Evolutionary conservation across 1,284 basidiomycete genomes (phyloP), one percentile per base, ranked within the genome.

Genomic region (Ceratobasidium sp.): DNA sequence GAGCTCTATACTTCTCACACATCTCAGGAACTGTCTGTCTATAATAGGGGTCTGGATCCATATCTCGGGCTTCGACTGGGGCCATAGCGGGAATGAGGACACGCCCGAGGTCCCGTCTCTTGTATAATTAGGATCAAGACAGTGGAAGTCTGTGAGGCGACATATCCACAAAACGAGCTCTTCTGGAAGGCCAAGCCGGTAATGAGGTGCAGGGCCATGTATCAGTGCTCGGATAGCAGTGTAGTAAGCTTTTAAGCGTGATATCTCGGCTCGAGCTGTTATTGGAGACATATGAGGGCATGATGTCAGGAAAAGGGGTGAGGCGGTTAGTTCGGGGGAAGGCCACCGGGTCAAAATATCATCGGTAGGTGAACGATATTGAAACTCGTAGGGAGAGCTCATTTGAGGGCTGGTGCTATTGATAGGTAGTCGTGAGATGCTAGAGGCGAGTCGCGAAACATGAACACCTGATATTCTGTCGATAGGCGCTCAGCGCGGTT

Each of bases 161-260:
- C 48, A 52, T 26, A 65, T 52, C n/a, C n/a, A 52, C 6, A 52
- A 2, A 1, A 45, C n/a, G 41, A 59, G 58, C 36, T 59, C 58
- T 18, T 2, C n/a, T 9, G 26, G 53, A 2, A 48, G 70, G 21
- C n/a, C 32, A n/a, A 23, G 39, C 4, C 10, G 34, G 28, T 18
- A 64, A 45, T 21, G n/a, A 32, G 50, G n/a, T 3, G 30, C 21
- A 45, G 58, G 30, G 12, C 23, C 45, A 2, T 16, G 45, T 18
- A 16, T n/a, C 18, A 64, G 41, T 18, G 46, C 34, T 58, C 52
- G 10, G 6, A 48, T 45, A 21, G 50, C 62, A 16, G 57, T 50
- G n/a, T 36, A 61, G 48, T 50, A 50, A 4, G 26, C 14, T 26
- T 28, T 50, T 16, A 50, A 14, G 6, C 26, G 48, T 3, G 6